phyloP scores from a whole-genome alignment of 768 basidiomycete genomes.

The Mycena filopes region DNA sequence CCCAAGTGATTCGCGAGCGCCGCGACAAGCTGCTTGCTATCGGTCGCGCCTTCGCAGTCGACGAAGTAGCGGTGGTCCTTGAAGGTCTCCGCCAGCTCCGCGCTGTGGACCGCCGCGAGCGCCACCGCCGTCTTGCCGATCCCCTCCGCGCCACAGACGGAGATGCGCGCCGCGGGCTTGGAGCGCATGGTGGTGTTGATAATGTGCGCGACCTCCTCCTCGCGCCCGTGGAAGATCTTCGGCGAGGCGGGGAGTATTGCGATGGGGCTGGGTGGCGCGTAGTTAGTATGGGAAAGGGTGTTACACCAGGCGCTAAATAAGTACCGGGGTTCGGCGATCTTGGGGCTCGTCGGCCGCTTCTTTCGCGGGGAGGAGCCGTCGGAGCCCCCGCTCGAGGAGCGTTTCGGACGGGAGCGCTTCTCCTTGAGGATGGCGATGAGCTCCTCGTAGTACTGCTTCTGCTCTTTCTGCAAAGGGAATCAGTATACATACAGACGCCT shows the following conservation, averaged over 20 bases:
- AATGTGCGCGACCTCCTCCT: slow-evolving; percentile 23
- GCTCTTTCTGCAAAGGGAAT: slow-evolving; percentile 24
- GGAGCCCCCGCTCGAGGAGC: background rate
- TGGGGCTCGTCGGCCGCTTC: slow-evolving; percentile 4
- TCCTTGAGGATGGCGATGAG: slow-evolving; percentile 29
- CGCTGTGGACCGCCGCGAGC: slow-evolving; percentile 19
- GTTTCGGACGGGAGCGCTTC: slow-evolving; percentile 3
- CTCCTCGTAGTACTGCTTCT: slow-evolving; percentile 23
- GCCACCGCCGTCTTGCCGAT: slow-evolving; percentile 29
- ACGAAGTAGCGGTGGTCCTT: slow-evolving; percentile 16
- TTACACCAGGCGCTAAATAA: background rate
- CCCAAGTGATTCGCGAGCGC: slow-evolving; percentile 2
- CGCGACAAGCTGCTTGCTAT: slow-evolving; percentile 13
- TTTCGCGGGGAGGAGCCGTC: slow-evolving; percentile 1
- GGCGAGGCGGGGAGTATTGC: slow-evolving; percentile 24
- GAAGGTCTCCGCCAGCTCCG: slow-evolving; percentile 10
- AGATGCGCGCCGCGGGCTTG: slow-evolving; percentile 10
- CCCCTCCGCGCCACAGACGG: slow-evolving; percentile 17
- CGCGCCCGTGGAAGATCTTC: slow-evolving; percentile 27
- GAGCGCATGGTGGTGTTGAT: slow-evolving; percentile 15
- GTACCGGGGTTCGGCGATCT: background rate
- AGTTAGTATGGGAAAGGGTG: background rate
- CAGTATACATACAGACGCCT: background rate
- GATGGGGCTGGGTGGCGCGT: background rate
- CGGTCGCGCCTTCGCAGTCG: slow-evolving; percentile 22